Evolutionary conservation across 2,329 filamentous ascomycete genomes (phyloP).

Genomic region (Aulographum hederae): DNA sequence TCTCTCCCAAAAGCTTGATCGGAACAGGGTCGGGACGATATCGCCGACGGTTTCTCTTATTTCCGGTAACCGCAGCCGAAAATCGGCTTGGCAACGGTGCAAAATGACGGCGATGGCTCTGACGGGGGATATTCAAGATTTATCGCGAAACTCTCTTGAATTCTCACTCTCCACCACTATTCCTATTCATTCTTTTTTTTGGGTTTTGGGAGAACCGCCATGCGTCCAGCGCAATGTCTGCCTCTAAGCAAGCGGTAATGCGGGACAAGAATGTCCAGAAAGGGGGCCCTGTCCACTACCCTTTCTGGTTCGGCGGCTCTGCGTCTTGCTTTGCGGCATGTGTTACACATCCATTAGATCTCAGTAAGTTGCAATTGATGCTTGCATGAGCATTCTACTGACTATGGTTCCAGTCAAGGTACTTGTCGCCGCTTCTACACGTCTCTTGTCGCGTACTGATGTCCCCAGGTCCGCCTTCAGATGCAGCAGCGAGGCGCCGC

Average conservation of each 20-base stretch:
- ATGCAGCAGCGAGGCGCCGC: slow-evolving; percentile 60
- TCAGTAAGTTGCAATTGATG: slow-evolving; percentile 40
- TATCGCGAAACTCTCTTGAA: no score
- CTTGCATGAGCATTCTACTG: background rate
- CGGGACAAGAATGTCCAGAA: slow-evolving; percentile 25
- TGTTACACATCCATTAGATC: slow-evolving; percentile 84
- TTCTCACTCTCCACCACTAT: no score
- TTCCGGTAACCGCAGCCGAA: no score
- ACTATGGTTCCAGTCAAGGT: slow-evolving; percentile 24
- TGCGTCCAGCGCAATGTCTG: slow-evolving; percentile 20
- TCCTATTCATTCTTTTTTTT: background rate
- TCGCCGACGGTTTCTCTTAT: no score
- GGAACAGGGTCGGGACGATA: no score
- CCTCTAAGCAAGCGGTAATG: slow-evolving; percentile 16
- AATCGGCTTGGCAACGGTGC: no score
- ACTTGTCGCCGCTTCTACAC: slow-evolving; percentile 6
- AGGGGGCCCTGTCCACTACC: slow-evolving; percentile 24
- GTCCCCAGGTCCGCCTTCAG: slow-evolving; percentile 60
- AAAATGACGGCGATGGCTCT: no score
- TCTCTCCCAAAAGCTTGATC: no score
- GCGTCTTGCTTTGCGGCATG: slow-evolving; percentile 81
- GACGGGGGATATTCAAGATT: no score
- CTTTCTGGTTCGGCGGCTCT: slow-evolving; percentile 82
- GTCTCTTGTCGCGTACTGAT: slow-evolving; percentile 3
- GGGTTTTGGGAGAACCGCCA: slow-evolving; percentile 8